Base-by-base conservation (phyloP, 2,329 filamentous ascomycete species). In the Hymenoscyphus repandus region DNA sequence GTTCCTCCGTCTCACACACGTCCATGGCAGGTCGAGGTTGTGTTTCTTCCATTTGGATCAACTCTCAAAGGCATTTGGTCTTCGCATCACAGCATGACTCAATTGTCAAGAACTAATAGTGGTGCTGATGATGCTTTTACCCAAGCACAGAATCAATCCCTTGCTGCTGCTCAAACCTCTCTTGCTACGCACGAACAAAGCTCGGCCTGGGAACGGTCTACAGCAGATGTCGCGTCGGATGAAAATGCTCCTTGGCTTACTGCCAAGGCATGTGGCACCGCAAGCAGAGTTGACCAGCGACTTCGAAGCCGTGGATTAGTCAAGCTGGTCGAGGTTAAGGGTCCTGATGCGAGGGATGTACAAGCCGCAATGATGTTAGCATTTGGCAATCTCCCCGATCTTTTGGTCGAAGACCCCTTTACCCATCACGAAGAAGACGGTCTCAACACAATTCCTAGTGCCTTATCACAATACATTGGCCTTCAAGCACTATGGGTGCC, bases 21-120 rank as follows among this genome's bases (percentile, higher is more conserved):
- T 37, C 85, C 86, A 0, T 90, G 86, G 85, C 79, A 86, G 57
- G 71, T 92, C 1, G 86, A 91, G 62, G 83, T 91, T 4, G 81
- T 91, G 1, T 81, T 90, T 51, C 66, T 91, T 6, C 88, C 88
- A 1, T 92, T 88, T 65, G 77, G 77, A 4, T 67, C 70, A 38
- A 66, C 73, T n/a, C 62, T 80, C 18, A 71, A 69, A 53, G 77
- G 77, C 2, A 70, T 80, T 18, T 80, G 77, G 77, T 75, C 72
- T 48, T 68, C 72, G 7, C 72, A 70, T 52, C 66, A 64, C 50
- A 67, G 67, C 60, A 49, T 45, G 45, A 66, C 68, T 54, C 60
- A 70, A 54, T 51, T 61, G 6, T 58, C 65, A 13, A 58, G 63
- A 10, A 40, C 51, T 2, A 64, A 62, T 9, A 72, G 72, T 10